Conservation (phyloP, 768 basidiomycete species). For the Coprinellus micaceus region DNA sequence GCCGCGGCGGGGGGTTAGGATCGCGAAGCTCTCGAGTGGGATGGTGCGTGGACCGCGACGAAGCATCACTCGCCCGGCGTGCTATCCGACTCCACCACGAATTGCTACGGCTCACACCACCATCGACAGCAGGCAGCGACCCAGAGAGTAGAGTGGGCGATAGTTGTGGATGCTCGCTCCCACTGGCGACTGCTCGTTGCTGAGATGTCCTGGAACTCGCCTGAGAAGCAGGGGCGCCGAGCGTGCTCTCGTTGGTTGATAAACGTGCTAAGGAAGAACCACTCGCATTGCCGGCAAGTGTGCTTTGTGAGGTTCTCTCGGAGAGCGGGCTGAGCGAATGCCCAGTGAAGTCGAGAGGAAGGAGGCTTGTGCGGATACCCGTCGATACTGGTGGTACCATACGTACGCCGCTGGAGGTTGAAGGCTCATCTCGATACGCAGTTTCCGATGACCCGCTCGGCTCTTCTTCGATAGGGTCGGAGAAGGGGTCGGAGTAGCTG, state of each 20-base stretch:
- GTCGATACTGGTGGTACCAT: conserved; percentile 14
- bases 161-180: conserved; percentile 30
- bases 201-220: conserved; percentile 23
- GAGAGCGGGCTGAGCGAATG: conserved; percentile 37
- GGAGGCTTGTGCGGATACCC: conserved; percentile 26
- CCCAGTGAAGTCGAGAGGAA: conserved; percentile 30
- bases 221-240: conserved; percentile 23
- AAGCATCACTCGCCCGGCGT: conserved; percentile 47
- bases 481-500: conserved; percentile 49
- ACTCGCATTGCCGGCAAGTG: conserved; percentile 25
- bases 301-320: conserved; percentile 34
- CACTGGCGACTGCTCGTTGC: conserved; percentile 32
- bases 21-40: conserved; percentile 62
- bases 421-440: conserved; percentile 15
- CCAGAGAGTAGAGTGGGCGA: conserved; percentile 20
- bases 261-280: conserved; percentile 14
- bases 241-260: conserved; percentile 23
- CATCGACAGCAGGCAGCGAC: conserved; percentile 31
- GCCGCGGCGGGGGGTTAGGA: conserved; percentile 70
- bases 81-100: conserved; percentile 80
- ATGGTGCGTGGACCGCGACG: conserved; percentile 23
- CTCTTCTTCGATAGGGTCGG: conserved; percentile 38
- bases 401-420: conserved; percentile 16
- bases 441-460: conserved; percentile 21
- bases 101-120: conserved; percentile 49